Evolutionary conservation across 208 protist species (phyloP), one percentile per base, ranked within the genome.

Genomic region (Vickermania spadyakhi): DNA sequence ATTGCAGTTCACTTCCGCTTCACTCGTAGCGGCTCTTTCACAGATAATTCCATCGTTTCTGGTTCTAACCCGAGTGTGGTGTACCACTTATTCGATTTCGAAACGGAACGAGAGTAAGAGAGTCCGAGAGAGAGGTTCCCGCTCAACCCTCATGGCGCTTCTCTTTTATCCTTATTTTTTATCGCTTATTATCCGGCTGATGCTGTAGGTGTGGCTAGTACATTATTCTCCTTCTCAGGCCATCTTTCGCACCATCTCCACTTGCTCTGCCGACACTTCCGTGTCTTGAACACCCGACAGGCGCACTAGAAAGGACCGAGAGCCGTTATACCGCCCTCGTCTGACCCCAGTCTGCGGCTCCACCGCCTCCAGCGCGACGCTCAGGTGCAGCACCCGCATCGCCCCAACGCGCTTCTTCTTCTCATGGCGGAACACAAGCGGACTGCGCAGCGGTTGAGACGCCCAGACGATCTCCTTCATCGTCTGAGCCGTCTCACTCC

Each of bases 241-340:
- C n/a, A n/a, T n/a, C n/a, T n/a, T n/a, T n/a, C n/a, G n/a, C n/a
- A 87, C 36, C 11, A 78, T 21, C 31, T 45, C 36, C 36, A 87
- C 70, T 58, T 87, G 80, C 50, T 84, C 64, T 3, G 72, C 42
- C 1, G 76, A 78, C 58, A 87, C 60, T 41, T 56, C 55, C 4
- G 80, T 87, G 56, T 75, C 57, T 59, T 87, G 80, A 7, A 82
- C 54, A 23, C 80, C 80, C 36, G 67, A 61, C 28, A 87, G 58
- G 28, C 66, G 73, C 11, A 84, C 80, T 13, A 54, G 51, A 54
- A 79, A 87, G 11, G 45, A 66, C 1, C 77, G 68, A 13, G 31
- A 3, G 23, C 73, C 72, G 25, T 28, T 42, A 41, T 66, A 66
- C 30, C 30, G 11, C 11, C 55, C 18, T 11, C 11, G 5, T 7